Percentiles rank a stretch among this genome's conserved stretches.
Conservation (phyloP, 495 filamentous ascomycete genomes). For the Hypoxylon crocopeplum region DNA sequence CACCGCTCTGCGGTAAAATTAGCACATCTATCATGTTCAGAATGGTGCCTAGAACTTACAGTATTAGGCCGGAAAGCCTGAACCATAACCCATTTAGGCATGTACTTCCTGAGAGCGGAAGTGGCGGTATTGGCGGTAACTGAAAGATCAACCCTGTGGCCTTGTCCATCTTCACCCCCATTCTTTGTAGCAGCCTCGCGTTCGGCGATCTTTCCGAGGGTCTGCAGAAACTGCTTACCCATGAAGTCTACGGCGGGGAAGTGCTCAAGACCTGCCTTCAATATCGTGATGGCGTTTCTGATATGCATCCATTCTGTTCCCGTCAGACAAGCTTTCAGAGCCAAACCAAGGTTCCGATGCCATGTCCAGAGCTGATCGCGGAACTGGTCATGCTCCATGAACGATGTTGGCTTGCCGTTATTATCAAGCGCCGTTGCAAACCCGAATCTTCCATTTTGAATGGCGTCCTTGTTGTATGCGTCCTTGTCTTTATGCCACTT, state of each 20-base stretch:
- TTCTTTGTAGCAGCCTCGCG: conserved; percentile 66
- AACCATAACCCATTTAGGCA: conserved; percentile 84
- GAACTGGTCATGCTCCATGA: conserved; percentile 86
- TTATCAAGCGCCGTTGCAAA: conserved; percentile 69
- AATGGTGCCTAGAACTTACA: conserved; percentile 50
- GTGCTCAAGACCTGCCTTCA: conserved; percentile 76
- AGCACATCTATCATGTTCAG: conserved; percentile 22
- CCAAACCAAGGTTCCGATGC: conserved; percentile 78
- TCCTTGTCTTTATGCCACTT: conserved; percentile 82
- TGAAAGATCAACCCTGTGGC: conserved; percentile 81
- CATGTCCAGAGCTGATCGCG: conserved; percentile 84
- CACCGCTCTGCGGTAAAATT: conserved; percentile 44
- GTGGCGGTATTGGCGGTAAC: conserved; percentile 85
- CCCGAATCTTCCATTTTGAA: conserved; percentile 53
- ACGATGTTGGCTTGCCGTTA: conserved; percentile 67
- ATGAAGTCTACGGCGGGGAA: conserved; percentile 93
- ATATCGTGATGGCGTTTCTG: conserved; percentile 89
- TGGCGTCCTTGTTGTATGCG: conserved; percentile 81
- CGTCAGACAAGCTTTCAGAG: conserved; percentile 78
- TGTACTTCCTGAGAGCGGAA: conserved; percentile 78
- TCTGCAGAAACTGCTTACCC: conserved; percentile 71
- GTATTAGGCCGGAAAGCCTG: conserved; percentile 71
- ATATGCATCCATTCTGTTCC: conserved; percentile 97
- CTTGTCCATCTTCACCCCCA: conserved; percentile 69
- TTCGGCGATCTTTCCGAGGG: conserved; percentile 74